Base-by-base conservation (phyloP, 805 yeast genomes). In the Monosporozyma siamensis region DNA sequence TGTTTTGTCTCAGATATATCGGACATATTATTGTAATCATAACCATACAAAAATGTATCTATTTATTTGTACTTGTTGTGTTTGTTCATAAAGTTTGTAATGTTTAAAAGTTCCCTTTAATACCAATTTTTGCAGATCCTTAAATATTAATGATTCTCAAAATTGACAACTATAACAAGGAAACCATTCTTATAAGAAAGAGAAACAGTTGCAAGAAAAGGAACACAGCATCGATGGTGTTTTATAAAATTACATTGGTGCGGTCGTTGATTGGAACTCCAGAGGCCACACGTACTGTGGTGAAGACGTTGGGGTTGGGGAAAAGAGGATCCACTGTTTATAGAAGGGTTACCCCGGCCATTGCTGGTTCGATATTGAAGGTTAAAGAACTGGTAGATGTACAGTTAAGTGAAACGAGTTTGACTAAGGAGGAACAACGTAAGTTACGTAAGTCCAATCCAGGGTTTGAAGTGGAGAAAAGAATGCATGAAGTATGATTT, bases 261-360 rank as follows among this genome's bases (percentile, higher is more conserved):
- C 76, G 94, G 59, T 88, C 97, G 2, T 72, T 87, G 5, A 88
- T 90, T 47, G 96, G 95, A 1, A 70, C 87, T 54, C 95, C 96
- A 10, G 74, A 78, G 43, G 64, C 69, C 34, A 74, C 74, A 44
- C 76, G 81, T 49, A 74, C 74, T 45, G 79, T 88, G 7, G 76
- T 86, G 22, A 66, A 71, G 44, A 72, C 82, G 6, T 68, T 90
- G 46, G 97, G 97, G 0, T 74, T 90, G 41, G 74, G 71, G 42
- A 77, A 72, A 53, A 77, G 92, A 53, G 85, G 89, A 41, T 79
- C 80, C 31, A 74, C 80, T 2, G 80, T 78, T 2, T 89, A 82
- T 64, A 89, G 79, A 54, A 65, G 67, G 38, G 86, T 84, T 4
- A 71, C 82, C 10, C 88, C 94, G 12, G 75, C 81, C 26, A 75